Percentiles rank a stretch among this genome's conserved stretches.
Conservation (phyloP, 2,329 filamentous ascomycete genomes). For the Aspergillus tubingensis region DNA sequence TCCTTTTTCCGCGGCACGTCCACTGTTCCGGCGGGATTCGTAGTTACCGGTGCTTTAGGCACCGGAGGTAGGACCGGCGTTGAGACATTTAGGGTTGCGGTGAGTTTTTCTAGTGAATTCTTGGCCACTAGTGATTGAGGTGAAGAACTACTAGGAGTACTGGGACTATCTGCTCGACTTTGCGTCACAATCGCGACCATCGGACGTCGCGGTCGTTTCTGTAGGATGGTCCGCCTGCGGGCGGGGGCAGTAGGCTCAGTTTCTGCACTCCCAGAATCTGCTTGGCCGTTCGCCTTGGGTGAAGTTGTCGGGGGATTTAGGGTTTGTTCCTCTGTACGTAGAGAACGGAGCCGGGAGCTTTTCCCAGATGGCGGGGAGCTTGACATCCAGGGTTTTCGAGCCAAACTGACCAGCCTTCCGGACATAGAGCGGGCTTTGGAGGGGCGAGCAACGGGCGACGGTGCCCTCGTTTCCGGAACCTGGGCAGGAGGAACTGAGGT, state of each 20-base stretch:
- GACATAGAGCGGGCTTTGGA: conserved; percentile 51
- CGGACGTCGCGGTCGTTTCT: conserved; percentile 43
- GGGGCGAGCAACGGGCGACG: conserved; percentile 36
- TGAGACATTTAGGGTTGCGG: conserved; percentile 44
- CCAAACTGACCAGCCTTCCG: conserved; percentile 53
- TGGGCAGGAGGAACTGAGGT: conserved; percentile 21
- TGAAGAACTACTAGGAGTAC: conserved; percentile 42
- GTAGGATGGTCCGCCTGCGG: conserved; percentile 35
- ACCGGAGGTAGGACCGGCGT: conserved; percentile 52
- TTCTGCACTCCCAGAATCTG: conserved; percentile 21
- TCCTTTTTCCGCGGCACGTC: conserved; percentile 62
- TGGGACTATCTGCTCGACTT: conserved; percentile 35
- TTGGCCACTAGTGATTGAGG: conserved; percentile 43
- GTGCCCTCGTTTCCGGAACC: conserved; percentile 31
- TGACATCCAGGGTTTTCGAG: conserved; percentile 54
- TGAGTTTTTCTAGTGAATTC: conserved; percentile 51
- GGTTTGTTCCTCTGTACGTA: conserved; percentile 32
- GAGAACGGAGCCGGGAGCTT: conserved; percentile 26
- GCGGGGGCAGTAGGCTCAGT: conserved; percentile 22
- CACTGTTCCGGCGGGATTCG: conserved; percentile 31
- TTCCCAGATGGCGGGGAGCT: conserved; percentile 43
- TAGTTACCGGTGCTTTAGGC: conserved; percentile 47
- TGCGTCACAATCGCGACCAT: conserved; percentile 43
- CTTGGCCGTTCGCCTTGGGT: conserved; percentile 20
- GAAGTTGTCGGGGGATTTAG: conserved; percentile 20